phyloP scores from a whole-genome alignment of 441 rosid genomes.

The Viola pubescens region DNA sequence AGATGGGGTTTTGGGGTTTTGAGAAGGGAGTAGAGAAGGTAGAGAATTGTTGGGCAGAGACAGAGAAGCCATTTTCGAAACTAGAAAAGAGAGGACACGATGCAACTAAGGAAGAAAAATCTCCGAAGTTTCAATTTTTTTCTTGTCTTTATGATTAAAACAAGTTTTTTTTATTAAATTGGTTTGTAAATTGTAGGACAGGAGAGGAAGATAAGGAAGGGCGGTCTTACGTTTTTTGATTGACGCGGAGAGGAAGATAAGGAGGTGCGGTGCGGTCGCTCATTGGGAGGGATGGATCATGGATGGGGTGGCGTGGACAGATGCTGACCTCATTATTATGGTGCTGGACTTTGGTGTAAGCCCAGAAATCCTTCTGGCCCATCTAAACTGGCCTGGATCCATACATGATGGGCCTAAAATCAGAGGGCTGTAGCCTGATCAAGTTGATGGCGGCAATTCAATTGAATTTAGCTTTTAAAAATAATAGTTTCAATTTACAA shows the following conservation, averaged over 20 bases:
- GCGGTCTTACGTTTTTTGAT: background rate
- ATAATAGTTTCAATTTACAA: too few relatives aligned
- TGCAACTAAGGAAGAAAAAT: background rate
- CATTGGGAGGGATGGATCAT: constrained; percentile 9
- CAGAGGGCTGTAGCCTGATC: too few relatives aligned
- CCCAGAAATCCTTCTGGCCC: too few relatives aligned
- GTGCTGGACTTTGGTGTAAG: too few relatives aligned
- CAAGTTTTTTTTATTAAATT: background rate
- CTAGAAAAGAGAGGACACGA: background rate
- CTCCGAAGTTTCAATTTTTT: background rate
- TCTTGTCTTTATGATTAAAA: background rate
- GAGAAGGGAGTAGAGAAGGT: constrained; percentile 34
- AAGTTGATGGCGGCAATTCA: too few relatives aligned
- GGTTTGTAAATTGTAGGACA: too few relatives aligned
- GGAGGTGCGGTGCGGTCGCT: constrained; percentile 8
- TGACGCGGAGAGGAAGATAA: constrained; percentile 19
- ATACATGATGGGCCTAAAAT: too few relatives aligned
- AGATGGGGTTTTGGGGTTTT: constrained; percentile 26
- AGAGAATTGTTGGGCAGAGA: constrained; percentile 36
- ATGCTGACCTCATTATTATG: constrained; percentile 32
- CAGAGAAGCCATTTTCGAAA: constrained; percentile 41
- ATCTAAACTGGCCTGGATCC: too few relatives aligned
- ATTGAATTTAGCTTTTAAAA: too few relatives aligned
- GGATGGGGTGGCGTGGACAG: constrained; percentile 42
- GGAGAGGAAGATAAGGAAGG: constrained; percentile 23